A percentile compares a stretch with the other conserved stretches of the same genome.
These are phyloP conservation scores for Dichomitus squalens DNA, from an alignment of 1,284 basidiomycete species.

Conservation along the genomic window DNA sequence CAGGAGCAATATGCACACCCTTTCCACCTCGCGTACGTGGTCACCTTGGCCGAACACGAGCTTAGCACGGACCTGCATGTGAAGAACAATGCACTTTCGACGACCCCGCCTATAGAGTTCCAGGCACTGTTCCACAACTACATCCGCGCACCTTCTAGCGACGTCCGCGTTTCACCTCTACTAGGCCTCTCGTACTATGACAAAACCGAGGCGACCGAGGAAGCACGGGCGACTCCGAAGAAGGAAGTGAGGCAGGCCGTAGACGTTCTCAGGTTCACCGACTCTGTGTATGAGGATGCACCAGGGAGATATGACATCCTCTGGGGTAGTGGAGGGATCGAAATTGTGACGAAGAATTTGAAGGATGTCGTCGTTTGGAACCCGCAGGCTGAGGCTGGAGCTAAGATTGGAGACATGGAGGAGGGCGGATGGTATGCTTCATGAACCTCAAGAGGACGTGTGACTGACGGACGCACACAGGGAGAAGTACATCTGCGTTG, in stretches of 20 bases:
- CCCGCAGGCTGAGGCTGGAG: slow-evolving; percentile 68
- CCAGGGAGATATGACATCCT: slow-evolving; percentile 55
- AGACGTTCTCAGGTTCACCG: slow-evolving; percentile 66
- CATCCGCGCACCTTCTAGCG: slow-evolving; percentile 65
- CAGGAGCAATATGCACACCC: slow-evolving; percentile 56
- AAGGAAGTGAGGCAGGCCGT: slow-evolving; percentile 61
- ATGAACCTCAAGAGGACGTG: neutral
- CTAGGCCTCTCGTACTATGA: slow-evolving; percentile 71
- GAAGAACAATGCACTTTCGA: slow-evolving; percentile 59
- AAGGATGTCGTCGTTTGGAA: slow-evolving; percentile 89
- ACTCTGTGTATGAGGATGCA: slow-evolving; percentile 75
- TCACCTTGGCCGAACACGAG: slow-evolving; percentile 76
- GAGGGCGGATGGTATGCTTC: slow-evolving; percentile 76
- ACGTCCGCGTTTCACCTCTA: slow-evolving; percentile 61
- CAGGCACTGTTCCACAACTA: slow-evolving; percentile 90
- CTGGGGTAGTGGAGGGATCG: slow-evolving; percentile 61
- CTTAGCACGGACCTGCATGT: slow-evolving; percentile 82
- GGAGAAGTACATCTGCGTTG: slow-evolving; percentile 83
- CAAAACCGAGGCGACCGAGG: slow-evolving; percentile 67
- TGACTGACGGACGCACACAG: slow-evolving; percentile 38
- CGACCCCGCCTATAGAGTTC: slow-evolving; percentile 64
- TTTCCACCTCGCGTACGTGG: slow-evolving; percentile 76
- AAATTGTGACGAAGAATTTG: slow-evolving; percentile 62
- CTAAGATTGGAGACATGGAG: slow-evolving; percentile 85
- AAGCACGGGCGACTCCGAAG: slow-evolving; percentile 55